A percentile compares a stretch with the other conserved stretches of the same genome.
These are phyloP conservation scores for Exophiala alcalophila DNA, from an alignment of 2,329 filamentous ascomycete genomes.

Conservation along the genomic window DNA sequence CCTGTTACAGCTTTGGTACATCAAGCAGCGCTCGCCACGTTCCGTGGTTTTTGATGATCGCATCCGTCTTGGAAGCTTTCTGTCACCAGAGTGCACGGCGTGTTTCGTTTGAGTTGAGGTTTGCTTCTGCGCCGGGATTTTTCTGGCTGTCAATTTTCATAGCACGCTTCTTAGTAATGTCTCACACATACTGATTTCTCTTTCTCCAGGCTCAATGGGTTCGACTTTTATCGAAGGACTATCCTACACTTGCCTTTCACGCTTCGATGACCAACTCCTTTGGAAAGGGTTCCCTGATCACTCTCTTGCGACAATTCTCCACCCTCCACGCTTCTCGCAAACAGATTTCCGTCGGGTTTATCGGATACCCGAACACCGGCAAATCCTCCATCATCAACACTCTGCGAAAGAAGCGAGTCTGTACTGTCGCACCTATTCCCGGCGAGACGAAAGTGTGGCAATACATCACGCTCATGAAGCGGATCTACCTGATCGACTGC, in stretches of 20 bases:
- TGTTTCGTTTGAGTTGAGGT: conserved; percentile 98
- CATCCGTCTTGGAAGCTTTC: conserved; percentile 79
- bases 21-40: conserved; percentile 67
- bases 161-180: conserved; percentile 98
- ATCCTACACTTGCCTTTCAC: conserved; percentile 92
- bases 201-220: conserved; percentile 83
- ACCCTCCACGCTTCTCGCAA: conserved; percentile 85
- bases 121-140: conserved; percentile 59
- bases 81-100: conserved; percentile 69
- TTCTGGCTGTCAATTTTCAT: conserved; percentile 54
- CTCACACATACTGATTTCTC: conserved; percentile 69
- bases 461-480: conserved; percentile 92
- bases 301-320: conserved; percentile 88
- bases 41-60: conserved; percentile 34
- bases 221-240: conserved; percentile 78
- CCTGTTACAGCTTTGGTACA: conserved; percentile 99
- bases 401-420: conserved; percentile 87
- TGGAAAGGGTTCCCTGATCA: conserved; percentile 90
- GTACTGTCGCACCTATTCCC: conserved; percentile 88
- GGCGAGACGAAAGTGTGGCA: conserved; percentile 99
- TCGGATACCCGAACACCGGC: conserved; percentile 88
- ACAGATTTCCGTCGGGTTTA: conserved; percentile 88
- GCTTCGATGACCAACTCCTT: conserved; percentile 94
- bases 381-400: conserved; percentile 99
- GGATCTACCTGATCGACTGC: conserved; percentile 93